phyloP scores from a whole-genome alignment of 768 basidiomycete species.

The Rickenella mellea region DNA sequence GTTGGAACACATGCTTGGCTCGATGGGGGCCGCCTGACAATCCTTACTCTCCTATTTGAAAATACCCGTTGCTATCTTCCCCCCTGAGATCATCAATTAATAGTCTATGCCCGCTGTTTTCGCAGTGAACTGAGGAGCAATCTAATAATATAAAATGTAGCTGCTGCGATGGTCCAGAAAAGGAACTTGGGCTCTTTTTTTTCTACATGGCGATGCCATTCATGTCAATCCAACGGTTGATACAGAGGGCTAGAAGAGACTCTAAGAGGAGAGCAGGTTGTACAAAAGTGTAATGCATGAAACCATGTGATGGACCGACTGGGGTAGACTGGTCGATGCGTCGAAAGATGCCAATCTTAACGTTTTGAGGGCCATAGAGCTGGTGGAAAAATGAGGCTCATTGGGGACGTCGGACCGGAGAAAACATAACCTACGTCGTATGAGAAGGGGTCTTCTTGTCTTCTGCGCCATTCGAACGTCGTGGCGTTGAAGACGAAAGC shows the following conservation, averaged over 20 bases:
- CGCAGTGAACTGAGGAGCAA: no score
- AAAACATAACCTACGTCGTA: conserved; percentile 46
- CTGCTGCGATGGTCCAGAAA: no score
- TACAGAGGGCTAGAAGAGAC: conserved; percentile 52
- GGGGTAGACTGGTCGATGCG: conserved; percentile 41
- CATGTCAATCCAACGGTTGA: conserved; percentile 70
- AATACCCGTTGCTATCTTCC: no score
- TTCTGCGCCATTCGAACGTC: conserved; percentile 59
- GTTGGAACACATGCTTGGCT: conserved; percentile 59
- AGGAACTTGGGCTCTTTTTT: neutral
- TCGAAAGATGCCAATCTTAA: conserved; percentile 49
- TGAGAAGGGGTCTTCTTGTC: conserved; percentile 33
- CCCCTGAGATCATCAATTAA: no score
- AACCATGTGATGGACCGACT: conserved; percentile 56
- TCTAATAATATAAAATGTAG: no score
- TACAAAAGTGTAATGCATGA: conserved; percentile 54
- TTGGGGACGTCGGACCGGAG: neutral
- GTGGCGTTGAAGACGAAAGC: conserved; percentile 48
- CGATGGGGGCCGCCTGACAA: no score
- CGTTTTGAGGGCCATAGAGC: conserved; percentile 40
- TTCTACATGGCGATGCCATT: conserved; percentile 19
- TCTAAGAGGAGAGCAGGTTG: conserved; percentile 53
- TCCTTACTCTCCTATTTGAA: no score
- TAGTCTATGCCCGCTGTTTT: no score
- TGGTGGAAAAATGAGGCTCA: conserved; percentile 14